Evolutionary conservation across 179 eudicot species (phyloP).

Genomic region (Beta corolliflora): DNA sequence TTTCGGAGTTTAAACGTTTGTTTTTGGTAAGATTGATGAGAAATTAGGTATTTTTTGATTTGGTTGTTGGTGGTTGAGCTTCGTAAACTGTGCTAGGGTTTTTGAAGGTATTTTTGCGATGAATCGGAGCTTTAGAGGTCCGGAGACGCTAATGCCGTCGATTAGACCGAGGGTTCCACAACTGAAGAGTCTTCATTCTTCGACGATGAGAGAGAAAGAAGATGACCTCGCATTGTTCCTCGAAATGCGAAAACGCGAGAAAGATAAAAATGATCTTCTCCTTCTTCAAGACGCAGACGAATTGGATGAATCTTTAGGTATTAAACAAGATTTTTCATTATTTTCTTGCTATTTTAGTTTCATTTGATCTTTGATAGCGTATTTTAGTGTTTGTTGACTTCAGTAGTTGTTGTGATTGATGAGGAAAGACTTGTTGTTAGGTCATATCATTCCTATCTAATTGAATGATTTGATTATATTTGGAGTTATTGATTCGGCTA

Average conservation of each 20-base stretch:
- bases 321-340: not conserved
- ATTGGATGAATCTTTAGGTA: conserved; percentile 75
- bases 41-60: conserved; percentile 20
- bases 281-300: conserved; percentile 69
- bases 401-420: not conserved
- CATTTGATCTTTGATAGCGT: not conserved
- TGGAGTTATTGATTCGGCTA: not conserved
- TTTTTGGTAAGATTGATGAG: conserved; percentile 22
- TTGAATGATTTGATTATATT: conserved; percentile 7
- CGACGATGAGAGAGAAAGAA: conserved; percentile 70
- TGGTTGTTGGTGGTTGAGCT: conserved; percentile 19
- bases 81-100: conserved; percentile 29
- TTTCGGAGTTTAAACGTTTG: conserved; percentile 5
- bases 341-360: not conserved
- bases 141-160: conserved; percentile 73
- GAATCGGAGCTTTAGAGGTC: conserved; percentile 76
- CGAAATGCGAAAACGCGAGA: conserved; percentile 89
- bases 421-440: not conserved
- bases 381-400: conserved; percentile 21
- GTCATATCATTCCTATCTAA: not conserved
- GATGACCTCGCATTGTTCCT: conserved; percentile 87
- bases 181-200: conserved; percentile 49
- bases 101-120: conserved; percentile 33
- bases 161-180: conserved; percentile 59
- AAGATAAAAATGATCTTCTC: conserved; percentile 66